A percentile compares a stretch with the other conserved stretches of the same genome.
Conservation (phyloP, 768 basidiomycete species). For the Kondoa malvinella region DNA sequence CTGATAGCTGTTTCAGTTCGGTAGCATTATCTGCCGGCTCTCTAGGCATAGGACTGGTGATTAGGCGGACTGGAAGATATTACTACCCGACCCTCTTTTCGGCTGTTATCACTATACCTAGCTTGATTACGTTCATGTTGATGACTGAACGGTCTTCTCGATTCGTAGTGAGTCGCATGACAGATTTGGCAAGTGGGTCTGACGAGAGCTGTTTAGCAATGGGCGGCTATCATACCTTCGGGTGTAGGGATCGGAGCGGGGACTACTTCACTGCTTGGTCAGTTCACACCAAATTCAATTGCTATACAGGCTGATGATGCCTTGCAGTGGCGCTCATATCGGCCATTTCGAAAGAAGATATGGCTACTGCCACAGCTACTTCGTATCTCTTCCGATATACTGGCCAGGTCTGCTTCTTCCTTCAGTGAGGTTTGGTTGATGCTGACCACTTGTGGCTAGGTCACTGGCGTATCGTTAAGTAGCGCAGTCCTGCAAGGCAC, state of each 20-base stretch:
- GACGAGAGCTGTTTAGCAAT: background rate
- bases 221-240: slow-evolving; percentile 7
- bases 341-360: slow-evolving; percentile 56
- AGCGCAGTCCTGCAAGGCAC: slow-evolving; percentile 70
- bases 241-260: slow-evolving; percentile 11
- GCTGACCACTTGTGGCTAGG: slow-evolving; percentile 62
- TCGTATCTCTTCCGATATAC: slow-evolving; percentile 55
- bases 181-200: slow-evolving; percentile 6
- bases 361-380: slow-evolving; percentile 37
- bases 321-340: slow-evolving; percentile 54
- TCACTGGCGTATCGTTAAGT: slow-evolving; percentile 76
- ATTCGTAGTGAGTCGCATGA: slow-evolving; percentile 19
- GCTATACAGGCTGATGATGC: background rate
- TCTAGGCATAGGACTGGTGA: slow-evolving; percentile 65
- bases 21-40: slow-evolving; percentile 72
- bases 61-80: slow-evolving; percentile 54
- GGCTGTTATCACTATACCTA: slow-evolving; percentile 42
- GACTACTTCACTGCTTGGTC: background rate
- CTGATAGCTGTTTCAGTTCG: slow-evolving; percentile 78
- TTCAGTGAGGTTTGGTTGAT: background rate
- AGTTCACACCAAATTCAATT: slow-evolving; percentile 10
- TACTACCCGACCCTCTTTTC: slow-evolving; percentile 56
- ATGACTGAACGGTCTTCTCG: slow-evolving; percentile 45
- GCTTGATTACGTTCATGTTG: slow-evolving; percentile 44
- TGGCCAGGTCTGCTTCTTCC: background rate